A percentile compares a stretch with the other conserved stretches of the same genome.
phyloP scores from a whole-genome alignment of 176 grass and related monocot genomes.

The Echinochloa phyllopogon region DNA sequence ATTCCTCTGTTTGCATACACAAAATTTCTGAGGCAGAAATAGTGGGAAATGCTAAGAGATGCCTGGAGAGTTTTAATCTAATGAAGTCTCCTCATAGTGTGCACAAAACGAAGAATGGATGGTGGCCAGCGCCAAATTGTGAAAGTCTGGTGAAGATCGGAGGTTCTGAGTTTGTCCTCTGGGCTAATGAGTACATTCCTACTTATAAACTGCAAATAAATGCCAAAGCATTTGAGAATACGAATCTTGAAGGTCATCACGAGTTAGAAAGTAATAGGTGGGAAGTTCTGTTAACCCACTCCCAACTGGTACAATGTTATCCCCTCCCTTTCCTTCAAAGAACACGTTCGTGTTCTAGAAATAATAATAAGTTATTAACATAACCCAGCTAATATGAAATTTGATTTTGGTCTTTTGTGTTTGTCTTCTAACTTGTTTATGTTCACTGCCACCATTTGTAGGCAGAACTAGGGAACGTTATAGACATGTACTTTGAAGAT shows the following conservation, averaged over 20 bases:
- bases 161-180: slow-evolving; percentile 55
- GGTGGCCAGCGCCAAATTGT: slow-evolving; percentile 70
- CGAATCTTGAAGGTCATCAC: slow-evolving; percentile 65
- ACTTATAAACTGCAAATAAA: slow-evolving; percentile 77
- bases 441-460: slow-evolving; percentile 40
- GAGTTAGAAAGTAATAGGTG: slow-evolving; percentile 67
- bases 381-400: neutral
- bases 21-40: slow-evolving; percentile 66
- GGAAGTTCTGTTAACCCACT: slow-evolving; percentile 87
- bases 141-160: slow-evolving; percentile 58
- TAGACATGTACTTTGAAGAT: slow-evolving; percentile 98
- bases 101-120: slow-evolving; percentile 44
- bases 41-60: slow-evolving; percentile 54
- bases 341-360: slow-evolving; percentile 4
- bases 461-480: slow-evolving; percentile 77
- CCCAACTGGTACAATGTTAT: slow-evolving; percentile 82
- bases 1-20: slow-evolving; percentile 71
- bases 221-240: slow-evolving; percentile 53
- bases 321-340: slow-evolving; percentile 18
- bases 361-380: neutral
- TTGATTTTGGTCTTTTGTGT: neutral
- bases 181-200: slow-evolving; percentile 73
- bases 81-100: slow-evolving; percentile 22
- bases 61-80: slow-evolving; percentile 52
- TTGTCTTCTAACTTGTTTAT: slow-evolving; percentile 31